Evolutionary conservation across 805 yeast genomes (phyloP).

Genomic region (Teunomyces gatunensis): DNA sequence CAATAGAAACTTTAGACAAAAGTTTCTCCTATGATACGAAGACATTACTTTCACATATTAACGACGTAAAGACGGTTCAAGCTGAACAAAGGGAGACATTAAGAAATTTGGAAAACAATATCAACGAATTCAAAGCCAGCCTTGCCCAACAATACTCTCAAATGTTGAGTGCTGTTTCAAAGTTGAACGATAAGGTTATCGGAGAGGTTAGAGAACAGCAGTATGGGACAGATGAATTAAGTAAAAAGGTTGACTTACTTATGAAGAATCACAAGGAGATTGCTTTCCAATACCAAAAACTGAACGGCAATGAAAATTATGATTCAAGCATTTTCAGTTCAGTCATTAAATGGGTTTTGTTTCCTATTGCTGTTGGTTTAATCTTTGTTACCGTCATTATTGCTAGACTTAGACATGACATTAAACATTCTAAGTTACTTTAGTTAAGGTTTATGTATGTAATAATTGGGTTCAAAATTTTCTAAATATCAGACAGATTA

Average conservation of each 20-base stretch:
- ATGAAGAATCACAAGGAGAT: slow-evolving; percentile 41
- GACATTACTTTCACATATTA: slow-evolving; percentile 12
- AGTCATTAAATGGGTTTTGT: slow-evolving; percentile 37
- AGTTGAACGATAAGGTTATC: slow-evolving; percentile 35
- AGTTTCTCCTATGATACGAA: slow-evolving; percentile 10
- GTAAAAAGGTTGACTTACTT: slow-evolving; percentile 38
- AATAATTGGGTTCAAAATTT: not conserved
- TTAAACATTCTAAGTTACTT: slow-evolving; percentile 59
- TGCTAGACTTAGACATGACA: slow-evolving; percentile 57
- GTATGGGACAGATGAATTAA: slow-evolving; percentile 28
- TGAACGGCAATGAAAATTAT: slow-evolving; percentile 4
- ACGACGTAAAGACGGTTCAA: slow-evolving; percentile 16
- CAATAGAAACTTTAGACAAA: slow-evolving; percentile 5
- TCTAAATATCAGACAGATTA: not conserved
- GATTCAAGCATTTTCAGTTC: slow-evolving; percentile 18
- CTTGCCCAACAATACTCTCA: slow-evolving; percentile 26
- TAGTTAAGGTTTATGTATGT: slow-evolving; percentile 17
- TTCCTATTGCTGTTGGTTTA: slow-evolving; percentile 41
- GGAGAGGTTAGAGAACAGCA: slow-evolving; percentile 44
- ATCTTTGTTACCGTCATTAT: slow-evolving; percentile 45
- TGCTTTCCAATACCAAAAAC: slow-evolving; percentile 23
- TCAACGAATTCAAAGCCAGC: slow-evolving; percentile 24
- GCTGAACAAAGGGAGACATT: slow-evolving; percentile 16
- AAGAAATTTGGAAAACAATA: slow-evolving; percentile 15
- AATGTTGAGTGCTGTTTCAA: slow-evolving; percentile 28